phyloP scores from a whole-genome alignment of 495 filamentous ascomycete species.

The Penicillium longicatenatum region DNA sequence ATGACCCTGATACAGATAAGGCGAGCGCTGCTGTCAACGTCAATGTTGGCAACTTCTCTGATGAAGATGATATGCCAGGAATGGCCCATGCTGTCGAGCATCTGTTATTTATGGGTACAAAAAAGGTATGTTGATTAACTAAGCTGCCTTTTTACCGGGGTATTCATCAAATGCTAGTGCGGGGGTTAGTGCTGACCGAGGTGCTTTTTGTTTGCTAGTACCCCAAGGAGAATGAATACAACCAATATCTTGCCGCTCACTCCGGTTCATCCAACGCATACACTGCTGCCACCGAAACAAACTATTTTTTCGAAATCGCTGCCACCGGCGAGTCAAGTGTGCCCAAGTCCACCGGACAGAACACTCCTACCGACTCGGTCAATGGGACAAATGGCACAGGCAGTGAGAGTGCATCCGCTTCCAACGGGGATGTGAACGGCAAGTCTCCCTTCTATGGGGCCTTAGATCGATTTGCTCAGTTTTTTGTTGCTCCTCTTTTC shows the following conservation, averaged over 20 bases:
- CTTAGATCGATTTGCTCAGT: constrained; percentile 95
- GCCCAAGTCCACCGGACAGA: constrained; percentile 32
- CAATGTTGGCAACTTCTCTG: constrained; percentile 94
- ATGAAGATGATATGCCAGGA: constrained; percentile 88
- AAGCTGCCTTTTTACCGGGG: not conserved
- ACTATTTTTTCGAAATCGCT: constrained; percentile 96
- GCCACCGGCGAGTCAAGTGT: constrained; percentile 60
- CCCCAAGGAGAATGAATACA: constrained; percentile 94
- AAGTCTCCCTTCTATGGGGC: constrained; percentile 81
- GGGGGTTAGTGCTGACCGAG: constrained; percentile 16
- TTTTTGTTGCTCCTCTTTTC: constrained; percentile 93
- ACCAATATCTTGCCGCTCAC: constrained; percentile 84
- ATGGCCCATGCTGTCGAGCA: constrained; percentile 91
- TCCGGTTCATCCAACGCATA: constrained; percentile 95
- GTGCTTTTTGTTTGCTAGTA: constrained; percentile 54
- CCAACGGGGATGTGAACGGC: constrained; percentile 17
- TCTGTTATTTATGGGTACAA: constrained; percentile 96
- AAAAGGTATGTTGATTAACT: constrained; percentile 65
- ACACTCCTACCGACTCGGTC: constrained; percentile 29
- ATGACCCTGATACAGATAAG: constrained; percentile 96
- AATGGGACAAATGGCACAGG: constrained; percentile 35
- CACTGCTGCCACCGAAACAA: constrained; percentile 90
- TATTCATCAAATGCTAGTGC: not conserved
- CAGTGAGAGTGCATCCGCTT: constrained; percentile 45
- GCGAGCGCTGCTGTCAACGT: constrained; percentile 93